Conservation (phyloP, 2,329 filamentous ascomycete genomes). For the Tolypocladium pustulatum region DNA sequence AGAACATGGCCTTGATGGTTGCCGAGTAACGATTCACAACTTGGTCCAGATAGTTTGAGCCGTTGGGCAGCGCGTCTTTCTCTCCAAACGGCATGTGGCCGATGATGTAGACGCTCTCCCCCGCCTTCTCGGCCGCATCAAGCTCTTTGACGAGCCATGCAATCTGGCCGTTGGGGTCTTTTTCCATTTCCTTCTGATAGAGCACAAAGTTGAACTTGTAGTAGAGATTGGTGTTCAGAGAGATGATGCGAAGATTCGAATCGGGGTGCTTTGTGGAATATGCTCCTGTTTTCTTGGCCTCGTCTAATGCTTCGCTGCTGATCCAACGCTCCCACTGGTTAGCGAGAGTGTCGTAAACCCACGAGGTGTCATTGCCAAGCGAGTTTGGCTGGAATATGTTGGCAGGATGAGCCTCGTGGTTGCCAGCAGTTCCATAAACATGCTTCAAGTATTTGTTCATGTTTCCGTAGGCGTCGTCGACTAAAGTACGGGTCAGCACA, state of each 20-base stretch:
- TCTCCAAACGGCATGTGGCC: constrained; percentile 45
- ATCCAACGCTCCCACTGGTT: constrained; percentile 36
- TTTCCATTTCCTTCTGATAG: constrained; percentile 34
- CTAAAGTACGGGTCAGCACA: constrained; percentile 7
- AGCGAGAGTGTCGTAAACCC: constrained; percentile 40
- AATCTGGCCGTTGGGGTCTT: constrained; percentile 41
- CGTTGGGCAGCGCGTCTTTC: constrained; percentile 39
- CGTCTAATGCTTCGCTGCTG: constrained; percentile 17
- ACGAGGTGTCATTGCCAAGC: constrained; percentile 28
- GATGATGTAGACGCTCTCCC: constrained; percentile 45
- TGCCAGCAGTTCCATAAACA: constrained; percentile 43
- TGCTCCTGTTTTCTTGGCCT: constrained; percentile 29
- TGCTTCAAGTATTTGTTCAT: constrained; percentile 30
- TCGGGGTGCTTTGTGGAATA: constrained; percentile 34
- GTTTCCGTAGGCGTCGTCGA: constrained; percentile 33
- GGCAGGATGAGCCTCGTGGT: constrained; percentile 43
- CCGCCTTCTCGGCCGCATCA: constrained; percentile 37
- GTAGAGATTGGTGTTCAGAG: constrained; percentile 47
- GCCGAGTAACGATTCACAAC: constrained; percentile 42
- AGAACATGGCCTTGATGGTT: constrained; percentile 46
- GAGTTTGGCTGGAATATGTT: constrained; percentile 36
- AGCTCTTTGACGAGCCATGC: constrained; percentile 45
- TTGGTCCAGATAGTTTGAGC: constrained; percentile 41
- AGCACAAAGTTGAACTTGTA: constrained; percentile 46
- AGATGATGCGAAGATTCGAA: constrained; percentile 43